Evolutionary conservation across 179 eudicot species (phyloP).

Genomic region (Gypsophila paniculata): DNA sequence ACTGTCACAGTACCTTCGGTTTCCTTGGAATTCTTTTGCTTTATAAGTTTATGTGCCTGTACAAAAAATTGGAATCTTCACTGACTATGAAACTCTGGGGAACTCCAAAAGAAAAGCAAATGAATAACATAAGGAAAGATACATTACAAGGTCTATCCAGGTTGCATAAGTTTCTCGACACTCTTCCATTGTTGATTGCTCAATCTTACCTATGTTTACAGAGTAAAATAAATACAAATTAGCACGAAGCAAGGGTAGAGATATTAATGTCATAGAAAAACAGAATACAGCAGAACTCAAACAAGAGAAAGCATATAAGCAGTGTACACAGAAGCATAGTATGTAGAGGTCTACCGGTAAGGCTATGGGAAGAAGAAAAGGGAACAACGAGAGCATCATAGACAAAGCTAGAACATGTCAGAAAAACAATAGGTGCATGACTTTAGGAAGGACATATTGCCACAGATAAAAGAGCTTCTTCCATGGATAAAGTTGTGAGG

Average conservation of each 20-base stretch:
- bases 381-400: not conserved
- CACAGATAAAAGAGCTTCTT: not conserved
- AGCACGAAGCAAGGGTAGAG: not conserved
- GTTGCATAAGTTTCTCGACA: slow-evolving; percentile 67
- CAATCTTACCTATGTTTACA: slow-evolving; percentile 62
- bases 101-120: slow-evolving; percentile 15
- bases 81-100: slow-evolving; percentile 11
- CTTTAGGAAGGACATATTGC: not conserved
- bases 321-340: not conserved
- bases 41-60: slow-evolving; percentile 77
- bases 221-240: not conserved
- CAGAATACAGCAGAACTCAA: not conserved
- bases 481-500: not conserved
- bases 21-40: slow-evolving; percentile 58
- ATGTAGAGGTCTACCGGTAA: not conserved
- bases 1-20: slow-evolving; percentile 39
- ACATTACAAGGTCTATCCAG: slow-evolving; percentile 71
- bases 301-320: not conserved
- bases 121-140: slow-evolving; percentile 21
- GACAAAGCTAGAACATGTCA: not conserved
- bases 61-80: slow-evolving; percentile 20
- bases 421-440: not conserved
- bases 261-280: not conserved
- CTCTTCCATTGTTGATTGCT: slow-evolving; percentile 80
- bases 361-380: not conserved